Base-by-base conservation (phyloP, 2,329 filamentous ascomycete species). In the Chaetomium sp. region DNA sequence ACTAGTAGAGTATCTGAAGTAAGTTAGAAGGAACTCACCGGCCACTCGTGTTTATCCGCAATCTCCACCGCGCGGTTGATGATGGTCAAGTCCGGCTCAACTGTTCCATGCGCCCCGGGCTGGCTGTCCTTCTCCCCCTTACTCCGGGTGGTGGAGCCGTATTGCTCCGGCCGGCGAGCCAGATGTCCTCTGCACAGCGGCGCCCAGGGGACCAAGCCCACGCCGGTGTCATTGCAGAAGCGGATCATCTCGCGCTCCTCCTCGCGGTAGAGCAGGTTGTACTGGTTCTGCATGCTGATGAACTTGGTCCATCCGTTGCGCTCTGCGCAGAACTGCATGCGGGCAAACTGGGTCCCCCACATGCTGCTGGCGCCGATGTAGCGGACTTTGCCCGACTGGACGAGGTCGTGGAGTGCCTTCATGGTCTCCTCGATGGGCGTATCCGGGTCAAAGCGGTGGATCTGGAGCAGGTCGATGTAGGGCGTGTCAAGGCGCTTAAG, bases 231-330 rank as follows among this genome's bases (percentile, higher is more conserved):
- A 66, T 75, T 72, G 71, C 78, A 80, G 72, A 77, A 80, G 42
- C 75, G 74, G 70, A 74, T 79, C 78, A 80, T 79, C 73, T 80
- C 78, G 50, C 78, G 76, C 73, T 80, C 78, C 64, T 90, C 88
- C 72, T 90, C 87, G n/a, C 88, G 81, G 74, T 88, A 88, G 4
- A 85, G 72, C 9, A 86, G 75, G 70, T 85, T 87, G 74, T 88
- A 84, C 63, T 83, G 79, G 69, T 86, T 85, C 70, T 88, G 85
- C 85, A 88, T 88, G 21, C 78, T 81, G 67, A 87, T 75, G 71
- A 88, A 87, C 72, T 86, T 83, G 19, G 82, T 85, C 85, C 84
- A 87, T 29, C 83, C 81, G 65, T 86, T 78, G 70, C 80, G 80
- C 67, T 85, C 80, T 13, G 86, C 86, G n/a, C 78, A 78, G 68